phyloP scores from a whole-genome alignment of 257 asterid species.

The Solanum chiquidenum region DNA sequence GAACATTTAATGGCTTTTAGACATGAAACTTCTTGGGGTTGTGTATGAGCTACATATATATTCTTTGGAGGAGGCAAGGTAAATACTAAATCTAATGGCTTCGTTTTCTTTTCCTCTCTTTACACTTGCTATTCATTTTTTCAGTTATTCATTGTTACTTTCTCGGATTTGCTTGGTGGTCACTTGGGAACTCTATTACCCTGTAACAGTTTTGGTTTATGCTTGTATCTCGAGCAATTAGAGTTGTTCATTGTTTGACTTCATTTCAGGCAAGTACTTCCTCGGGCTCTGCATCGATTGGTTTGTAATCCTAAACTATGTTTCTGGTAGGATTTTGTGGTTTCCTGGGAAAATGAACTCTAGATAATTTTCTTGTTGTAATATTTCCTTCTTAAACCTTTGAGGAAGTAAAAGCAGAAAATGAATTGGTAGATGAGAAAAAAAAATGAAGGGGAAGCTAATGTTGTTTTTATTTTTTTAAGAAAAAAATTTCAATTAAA shows the following conservation, averaged over 20 bases:
- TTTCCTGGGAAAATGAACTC: not conserved
- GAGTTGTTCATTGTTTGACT: constrained; percentile 98
- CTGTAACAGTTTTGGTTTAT: constrained; percentile 53
- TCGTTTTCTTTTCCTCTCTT: not conserved
- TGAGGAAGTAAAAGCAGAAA: not conserved
- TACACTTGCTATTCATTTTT: not conserved
- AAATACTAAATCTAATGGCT: constrained; percentile 10
- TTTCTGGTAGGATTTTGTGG: not conserved
- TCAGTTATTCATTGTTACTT: not conserved
- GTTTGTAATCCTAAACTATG: not conserved
- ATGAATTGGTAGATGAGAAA: not conserved
- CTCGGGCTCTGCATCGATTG: not conserved
- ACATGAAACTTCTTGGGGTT: constrained; percentile 40
- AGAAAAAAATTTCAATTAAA: too few species aligned
- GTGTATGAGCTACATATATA: constrained; percentile 84
- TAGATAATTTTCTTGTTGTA: not conserved
- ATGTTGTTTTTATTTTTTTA: too few species aligned
- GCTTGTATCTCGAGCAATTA: constrained; percentile 73
- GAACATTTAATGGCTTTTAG: constrained; percentile 29
- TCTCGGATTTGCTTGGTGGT: not conserved
- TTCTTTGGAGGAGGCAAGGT: constrained; percentile 93
- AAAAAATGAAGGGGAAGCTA: not conserved
- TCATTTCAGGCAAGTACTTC: constrained; percentile 75
- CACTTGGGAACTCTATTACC: not conserved
- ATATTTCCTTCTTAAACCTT: not conserved